These are phyloP conservation scores for Aspergillus sp. DNA, from an alignment of 2,329 filamentous ascomycete species.

Conservation along the genomic window DNA sequence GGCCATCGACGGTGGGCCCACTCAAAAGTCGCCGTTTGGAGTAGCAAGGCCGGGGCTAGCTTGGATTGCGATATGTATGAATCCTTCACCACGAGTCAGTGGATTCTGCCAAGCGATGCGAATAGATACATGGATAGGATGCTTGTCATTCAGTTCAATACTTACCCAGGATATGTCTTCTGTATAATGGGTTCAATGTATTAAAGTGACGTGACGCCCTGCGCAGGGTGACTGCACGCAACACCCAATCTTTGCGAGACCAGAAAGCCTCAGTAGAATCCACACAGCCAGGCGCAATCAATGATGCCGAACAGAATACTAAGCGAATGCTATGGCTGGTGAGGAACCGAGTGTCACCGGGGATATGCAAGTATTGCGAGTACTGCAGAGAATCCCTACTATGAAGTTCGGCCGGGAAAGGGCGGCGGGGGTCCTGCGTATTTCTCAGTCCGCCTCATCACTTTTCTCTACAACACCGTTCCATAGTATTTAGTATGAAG, in stretches of 20 bases:
- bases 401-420: background rate
- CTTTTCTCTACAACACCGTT: background rate
- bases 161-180: no score
- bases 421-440: conserved; percentile 6
- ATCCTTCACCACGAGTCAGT: conserved; percentile 13
- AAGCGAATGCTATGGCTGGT: no score
- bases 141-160: background rate
- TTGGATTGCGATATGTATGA: conserved; percentile 13
- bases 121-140: background rate
- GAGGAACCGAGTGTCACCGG: no score
- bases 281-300: no score
- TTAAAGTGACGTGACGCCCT: no score
- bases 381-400: no score
- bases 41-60: conserved; percentile 10
- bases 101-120: background rate
- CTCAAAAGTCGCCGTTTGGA: conserved; percentile 17
- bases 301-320: no score
- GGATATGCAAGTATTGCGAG: no score
- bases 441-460: conserved; percentile 12
- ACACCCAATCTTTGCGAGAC: no score
- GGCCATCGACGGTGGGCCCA: conserved; percentile 25
- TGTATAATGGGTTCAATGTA: no score
- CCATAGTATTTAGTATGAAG: background rate
- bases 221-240: no score
- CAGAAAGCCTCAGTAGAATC: no score